A percentile compares a stretch with the other conserved stretches of the same genome.
These are phyloP conservation scores for Zhuliangozyma blackwelliae DNA, from an alignment of 1,139 yeast genomes.

Conservation along the genomic window DNA sequence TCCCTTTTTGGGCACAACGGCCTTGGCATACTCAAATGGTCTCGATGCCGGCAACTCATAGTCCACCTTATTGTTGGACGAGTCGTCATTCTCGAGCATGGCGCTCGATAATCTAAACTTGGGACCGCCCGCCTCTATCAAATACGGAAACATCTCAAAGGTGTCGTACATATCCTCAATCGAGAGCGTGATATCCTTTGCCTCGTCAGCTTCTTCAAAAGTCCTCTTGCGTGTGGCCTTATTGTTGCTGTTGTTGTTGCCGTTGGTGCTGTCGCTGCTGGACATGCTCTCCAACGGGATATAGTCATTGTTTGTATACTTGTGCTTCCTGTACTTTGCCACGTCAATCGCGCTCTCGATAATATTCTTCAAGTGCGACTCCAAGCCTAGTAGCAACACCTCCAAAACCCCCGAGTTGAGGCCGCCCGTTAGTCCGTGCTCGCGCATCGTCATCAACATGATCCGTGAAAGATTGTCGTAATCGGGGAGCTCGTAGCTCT, in stretches of 20 bases:
- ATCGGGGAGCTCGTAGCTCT: constrained; percentile 81
- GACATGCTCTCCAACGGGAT: constrained; percentile 7
- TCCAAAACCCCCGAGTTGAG: constrained; percentile 72
- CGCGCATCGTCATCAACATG: constrained; percentile 82
- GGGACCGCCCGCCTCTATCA: constrained; percentile 67
- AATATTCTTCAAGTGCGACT: constrained; percentile 68
- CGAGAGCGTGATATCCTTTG: constrained; percentile 39
- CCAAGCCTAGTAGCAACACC: constrained; percentile 73
- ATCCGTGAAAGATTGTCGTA: constrained; percentile 62
- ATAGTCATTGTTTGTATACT: constrained; percentile 46
- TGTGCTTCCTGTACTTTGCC: constrained; percentile 54
- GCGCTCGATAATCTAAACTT: constrained; percentile 47
- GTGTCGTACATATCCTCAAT: constrained; percentile 66
- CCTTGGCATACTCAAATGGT: no score
- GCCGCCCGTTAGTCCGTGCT: constrained; percentile 85
- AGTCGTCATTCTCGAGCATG: constrained; percentile 57
- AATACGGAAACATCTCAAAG: constrained; percentile 58
- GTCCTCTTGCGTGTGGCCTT: constrained; percentile 13
- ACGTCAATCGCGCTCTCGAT: constrained; percentile 74
- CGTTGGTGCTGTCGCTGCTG: not conserved
- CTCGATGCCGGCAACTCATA: constrained; percentile 32
- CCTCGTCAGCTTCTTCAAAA: constrained; percentile 15
- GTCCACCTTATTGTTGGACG: constrained; percentile 30
- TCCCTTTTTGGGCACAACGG: constrained; percentile 12
- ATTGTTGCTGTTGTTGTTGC: not conserved